Evolutionary conservation across 495 filamentous ascomycete genomes (phyloP).

Genomic region (Hypoxylon fragiforme): DNA sequence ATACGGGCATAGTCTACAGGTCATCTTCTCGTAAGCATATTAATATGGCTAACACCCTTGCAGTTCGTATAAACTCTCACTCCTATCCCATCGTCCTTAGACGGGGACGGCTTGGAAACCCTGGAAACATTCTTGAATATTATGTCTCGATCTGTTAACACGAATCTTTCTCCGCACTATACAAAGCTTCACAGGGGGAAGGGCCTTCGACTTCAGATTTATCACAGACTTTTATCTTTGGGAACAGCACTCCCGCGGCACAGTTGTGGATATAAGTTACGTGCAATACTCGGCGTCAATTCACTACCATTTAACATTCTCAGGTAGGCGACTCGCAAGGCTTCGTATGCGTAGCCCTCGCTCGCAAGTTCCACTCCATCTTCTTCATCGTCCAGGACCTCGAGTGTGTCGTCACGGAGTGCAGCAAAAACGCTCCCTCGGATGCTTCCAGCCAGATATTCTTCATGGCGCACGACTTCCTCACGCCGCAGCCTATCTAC

Average conservation of each 20-base stretch:
- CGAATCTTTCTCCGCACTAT: neutral
- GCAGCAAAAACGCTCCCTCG: neutral
- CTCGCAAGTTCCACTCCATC: conserved; percentile 37
- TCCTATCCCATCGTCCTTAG: neutral
- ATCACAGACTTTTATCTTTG: conserved; percentile 40
- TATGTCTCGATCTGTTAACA: neutral
- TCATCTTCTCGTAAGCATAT: neutral
- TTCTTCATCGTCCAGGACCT: conserved; percentile 52
- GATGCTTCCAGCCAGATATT: conserved; percentile 5
- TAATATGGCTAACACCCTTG: neutral
- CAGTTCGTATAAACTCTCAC: neutral
- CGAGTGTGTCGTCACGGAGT: conserved; percentile 6
- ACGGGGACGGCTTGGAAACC: neutral
- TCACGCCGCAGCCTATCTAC: conserved; percentile 47
- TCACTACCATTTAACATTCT: conserved; percentile 6
- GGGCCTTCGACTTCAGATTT: conserved; percentile 35
- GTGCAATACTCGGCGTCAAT: neutral
- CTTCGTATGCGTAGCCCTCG: conserved; percentile 41
- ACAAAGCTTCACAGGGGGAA: neutral
- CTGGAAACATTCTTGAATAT: neutral
- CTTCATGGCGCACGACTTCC: conserved; percentile 55
- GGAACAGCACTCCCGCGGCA: conserved; percentile 21
- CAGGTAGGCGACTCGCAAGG: conserved; percentile 51
- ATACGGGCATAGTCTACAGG: conserved; percentile 1
- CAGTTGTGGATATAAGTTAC: conserved; percentile 42